A percentile compares a stretch with the other conserved stretches of the same genome.
Conservation (phyloP, 2,329 filamentous ascomycete species). For the Lomentospora prolificans region DNA sequence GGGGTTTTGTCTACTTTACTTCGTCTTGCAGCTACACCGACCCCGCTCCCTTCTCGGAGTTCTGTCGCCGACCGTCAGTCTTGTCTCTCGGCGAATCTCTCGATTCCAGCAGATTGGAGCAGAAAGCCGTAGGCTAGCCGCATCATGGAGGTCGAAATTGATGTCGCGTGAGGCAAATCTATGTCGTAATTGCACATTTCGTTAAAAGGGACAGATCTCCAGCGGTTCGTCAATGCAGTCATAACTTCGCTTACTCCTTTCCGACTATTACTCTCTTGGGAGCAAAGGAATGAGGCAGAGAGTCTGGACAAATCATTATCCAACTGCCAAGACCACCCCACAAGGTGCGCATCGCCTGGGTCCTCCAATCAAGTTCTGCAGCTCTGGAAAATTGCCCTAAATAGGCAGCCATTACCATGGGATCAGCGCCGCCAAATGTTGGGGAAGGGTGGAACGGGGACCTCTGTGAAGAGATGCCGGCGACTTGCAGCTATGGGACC, state of each 20-base stretch:
- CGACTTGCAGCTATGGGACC: background rate
- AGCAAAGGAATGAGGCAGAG: background rate
- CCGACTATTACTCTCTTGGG: background rate
- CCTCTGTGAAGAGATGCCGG: background rate
- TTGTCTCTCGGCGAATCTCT: background rate
- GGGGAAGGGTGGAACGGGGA: background rate
- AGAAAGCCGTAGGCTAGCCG: too few species aligned
- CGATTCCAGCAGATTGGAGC: too few species aligned
- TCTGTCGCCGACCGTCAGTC: background rate
- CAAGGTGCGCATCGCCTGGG: background rate
- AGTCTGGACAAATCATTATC: background rate
- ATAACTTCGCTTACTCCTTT: background rate
- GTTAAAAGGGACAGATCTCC: background rate
- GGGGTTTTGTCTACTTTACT: background rate
- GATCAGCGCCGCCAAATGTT: background rate
- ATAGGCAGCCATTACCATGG: background rate
- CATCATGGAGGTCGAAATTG: too few species aligned
- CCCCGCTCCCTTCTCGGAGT: background rate
- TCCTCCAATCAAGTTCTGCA: background rate
- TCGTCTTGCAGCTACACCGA: background rate
- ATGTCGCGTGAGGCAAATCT: background rate
- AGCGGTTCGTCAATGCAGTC: background rate
- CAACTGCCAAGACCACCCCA: constrained; percentile 1
- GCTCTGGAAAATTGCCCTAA: background rate
- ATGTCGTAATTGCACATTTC: background rate